phyloP scores from a whole-genome alignment of 1,139 yeast genomes.

The Zygosaccharomyces sapae region DNA sequence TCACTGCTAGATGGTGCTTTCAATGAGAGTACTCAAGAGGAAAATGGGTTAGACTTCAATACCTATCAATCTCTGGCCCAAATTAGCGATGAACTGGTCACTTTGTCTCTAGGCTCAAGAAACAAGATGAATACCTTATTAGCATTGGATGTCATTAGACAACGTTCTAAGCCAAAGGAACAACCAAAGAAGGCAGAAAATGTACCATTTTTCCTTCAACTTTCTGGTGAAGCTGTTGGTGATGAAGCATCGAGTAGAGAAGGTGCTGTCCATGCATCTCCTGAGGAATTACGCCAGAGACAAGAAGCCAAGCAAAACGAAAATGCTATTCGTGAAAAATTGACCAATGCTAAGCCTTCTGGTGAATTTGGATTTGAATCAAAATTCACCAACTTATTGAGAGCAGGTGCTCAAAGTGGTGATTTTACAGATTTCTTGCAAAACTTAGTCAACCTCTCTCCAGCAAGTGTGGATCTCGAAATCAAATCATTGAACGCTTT shows the following conservation, averaged over 20 bases:
- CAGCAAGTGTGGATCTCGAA: slow-evolving; percentile 79
- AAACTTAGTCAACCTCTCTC: slow-evolving; percentile 60
- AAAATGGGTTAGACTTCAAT: slow-evolving; percentile 32
- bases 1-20: slow-evolving; percentile 78
- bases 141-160: slow-evolving; percentile 77
- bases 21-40: slow-evolving; percentile 37
- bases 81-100: slow-evolving; percentile 57
- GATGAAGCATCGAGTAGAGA: slow-evolving; percentile 66
- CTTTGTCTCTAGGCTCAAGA: slow-evolving; percentile 75
- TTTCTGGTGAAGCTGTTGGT: slow-evolving; percentile 62
- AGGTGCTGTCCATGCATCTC: slow-evolving; percentile 35
- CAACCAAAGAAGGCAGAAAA: slow-evolving; percentile 82
- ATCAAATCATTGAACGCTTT: slow-evolving; percentile 69
- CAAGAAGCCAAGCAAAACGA: slow-evolving; percentile 18
- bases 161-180: slow-evolving; percentile 84
- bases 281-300: slow-evolving; percentile 16
- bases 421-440: slow-evolving; percentile 51
- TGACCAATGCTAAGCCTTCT: slow-evolving; percentile 34
- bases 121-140: slow-evolving; percentile 72
- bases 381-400: slow-evolving; percentile 61
- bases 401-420: slow-evolving; percentile 44
- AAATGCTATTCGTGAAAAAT: slow-evolving; percentile 26
- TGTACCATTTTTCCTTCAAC: slow-evolving; percentile 75
- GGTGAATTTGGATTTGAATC: slow-evolving; percentile 55
- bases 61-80: slow-evolving; percentile 61